Evolutionary conservation across 495 filamentous ascomycete species (phyloP).

Genomic region (Penicillium robsamsonii): DNA sequence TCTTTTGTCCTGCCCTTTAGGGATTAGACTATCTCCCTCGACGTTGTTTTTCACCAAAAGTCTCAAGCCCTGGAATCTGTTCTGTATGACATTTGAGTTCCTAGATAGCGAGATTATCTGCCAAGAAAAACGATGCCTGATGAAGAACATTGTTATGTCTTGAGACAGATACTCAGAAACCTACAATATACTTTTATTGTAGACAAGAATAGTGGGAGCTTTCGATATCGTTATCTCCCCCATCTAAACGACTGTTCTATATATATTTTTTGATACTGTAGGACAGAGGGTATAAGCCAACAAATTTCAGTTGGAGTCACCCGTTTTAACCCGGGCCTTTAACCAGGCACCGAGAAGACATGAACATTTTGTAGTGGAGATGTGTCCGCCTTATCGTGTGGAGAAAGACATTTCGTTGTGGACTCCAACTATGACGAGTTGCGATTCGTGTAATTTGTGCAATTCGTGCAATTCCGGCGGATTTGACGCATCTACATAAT

Average conservation of each 20-base stretch:
- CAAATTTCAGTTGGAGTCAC: too few species aligned
- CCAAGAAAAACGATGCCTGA: not conserved
- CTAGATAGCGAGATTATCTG: not conserved
- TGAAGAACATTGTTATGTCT: not conserved
- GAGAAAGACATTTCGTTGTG: not conserved
- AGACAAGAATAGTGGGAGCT: too few species aligned
- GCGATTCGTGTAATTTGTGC: not conserved
- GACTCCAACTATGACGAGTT: not conserved
- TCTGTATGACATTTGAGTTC: not conserved
- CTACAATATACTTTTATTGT: too few species aligned
- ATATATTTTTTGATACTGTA: too few species aligned
- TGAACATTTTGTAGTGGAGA: not conserved
- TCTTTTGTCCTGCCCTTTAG: not conserved
- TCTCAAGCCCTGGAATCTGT: not conserved
- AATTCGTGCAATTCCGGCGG: not conserved
- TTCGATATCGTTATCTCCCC: too few species aligned
- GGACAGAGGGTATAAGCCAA: too few species aligned
- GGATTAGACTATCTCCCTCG: not conserved
- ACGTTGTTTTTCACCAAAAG: not conserved
- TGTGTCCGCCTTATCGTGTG: conserved; percentile 1
- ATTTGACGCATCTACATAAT: not conserved
- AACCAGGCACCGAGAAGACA: too few species aligned
- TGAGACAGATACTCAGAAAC: too few species aligned
- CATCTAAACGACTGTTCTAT: too few species aligned
- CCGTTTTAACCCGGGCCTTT: too few species aligned